Evolutionary conservation across 495 filamentous ascomycete genomes (phyloP), one percentile per base, ranked within the genome.

Genomic region (Aspergillus cavernicola): DNA sequence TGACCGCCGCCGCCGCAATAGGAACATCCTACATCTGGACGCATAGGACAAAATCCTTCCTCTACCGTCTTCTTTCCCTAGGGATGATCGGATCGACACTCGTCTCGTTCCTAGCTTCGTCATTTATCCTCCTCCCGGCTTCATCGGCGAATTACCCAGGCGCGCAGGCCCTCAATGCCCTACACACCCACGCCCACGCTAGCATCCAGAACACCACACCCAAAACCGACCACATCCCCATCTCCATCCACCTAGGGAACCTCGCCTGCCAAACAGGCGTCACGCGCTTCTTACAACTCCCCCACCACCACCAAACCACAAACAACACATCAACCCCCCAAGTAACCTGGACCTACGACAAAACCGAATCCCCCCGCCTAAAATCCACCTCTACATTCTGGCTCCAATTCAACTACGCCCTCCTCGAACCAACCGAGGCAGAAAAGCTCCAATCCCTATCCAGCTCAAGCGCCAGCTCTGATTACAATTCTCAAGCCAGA

Each of bases 231-330:
- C 18, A 59, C 62, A 15, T 38, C 62, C 15, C 11, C 24, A 62
- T 75, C 8, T 61, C 65, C 13, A 79, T 95, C 31, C 88, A 97
- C 62, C 81, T 95, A 44, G 91, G 92, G 50, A 93, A 93, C 28
- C 70, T 93, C 4, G 83, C 87, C 18, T 97, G 90, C 67, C 96
- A 96, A 80, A 97, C 93, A 23, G 93, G 93, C 42, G 82, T 96
- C 11, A 95, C 92, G 0, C 81, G 92, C 8, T 99, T 99, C 63
- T 76, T 88, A 13, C 80, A 90, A 50, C 37, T 56, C 46, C 35
- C 59, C 42, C 2, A 33, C n/a, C 29, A 20, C 32, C 8, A 22
- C 32, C 31, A 10, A 24, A 44, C 36, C 7, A 7, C 50, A 19
- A 33, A 23, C 15, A 24, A 7, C 12, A 10, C 39, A 13, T 26